A percentile compares a stretch with the other conserved stretches of the same genome.
Conservation (phyloP, 495 filamentous ascomycete genomes). For the Cenococcum geophilum region DNA sequence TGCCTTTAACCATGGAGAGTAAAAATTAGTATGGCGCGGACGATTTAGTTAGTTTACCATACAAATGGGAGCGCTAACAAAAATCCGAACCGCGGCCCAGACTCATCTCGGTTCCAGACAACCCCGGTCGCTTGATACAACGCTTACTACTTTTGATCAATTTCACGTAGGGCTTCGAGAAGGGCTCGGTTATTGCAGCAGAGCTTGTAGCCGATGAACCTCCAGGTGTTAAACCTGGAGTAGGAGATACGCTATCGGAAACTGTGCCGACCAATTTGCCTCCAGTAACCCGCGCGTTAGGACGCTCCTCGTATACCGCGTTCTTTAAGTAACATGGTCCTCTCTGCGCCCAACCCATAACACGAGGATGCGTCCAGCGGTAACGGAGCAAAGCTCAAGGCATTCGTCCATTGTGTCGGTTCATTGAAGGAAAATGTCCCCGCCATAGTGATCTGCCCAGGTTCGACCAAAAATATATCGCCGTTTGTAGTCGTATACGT, state of each 20-base stretch:
- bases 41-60: too few species aligned
- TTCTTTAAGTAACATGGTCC: constrained; percentile 3
- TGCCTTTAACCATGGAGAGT: too few species aligned
- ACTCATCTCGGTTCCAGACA: too few species aligned
- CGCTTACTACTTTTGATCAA: too few species aligned
- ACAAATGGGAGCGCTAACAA: too few species aligned
- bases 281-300: constrained; percentile 2
- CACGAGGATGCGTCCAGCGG: constrained; percentile 2
- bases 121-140: too few species aligned
- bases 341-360: neutral
- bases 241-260: neutral
- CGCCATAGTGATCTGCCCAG: neutral
- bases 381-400: neutral
- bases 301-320: neutral
- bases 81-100: too few species aligned
- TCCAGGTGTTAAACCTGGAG: neutral
- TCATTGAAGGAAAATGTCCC: neutral
- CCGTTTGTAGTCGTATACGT: constrained; percentile 1
- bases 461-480: neutral
- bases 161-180: too few species aligned
- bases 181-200: neutral
- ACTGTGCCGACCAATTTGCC: neutral
- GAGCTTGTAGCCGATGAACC: neutral
- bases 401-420: constrained; percentile 3
- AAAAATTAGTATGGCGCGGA: too few species aligned